Evolutionary conservation across 192 early-diverging fungal species (phyloP).

Genomic region (Backusella circina): DNA sequence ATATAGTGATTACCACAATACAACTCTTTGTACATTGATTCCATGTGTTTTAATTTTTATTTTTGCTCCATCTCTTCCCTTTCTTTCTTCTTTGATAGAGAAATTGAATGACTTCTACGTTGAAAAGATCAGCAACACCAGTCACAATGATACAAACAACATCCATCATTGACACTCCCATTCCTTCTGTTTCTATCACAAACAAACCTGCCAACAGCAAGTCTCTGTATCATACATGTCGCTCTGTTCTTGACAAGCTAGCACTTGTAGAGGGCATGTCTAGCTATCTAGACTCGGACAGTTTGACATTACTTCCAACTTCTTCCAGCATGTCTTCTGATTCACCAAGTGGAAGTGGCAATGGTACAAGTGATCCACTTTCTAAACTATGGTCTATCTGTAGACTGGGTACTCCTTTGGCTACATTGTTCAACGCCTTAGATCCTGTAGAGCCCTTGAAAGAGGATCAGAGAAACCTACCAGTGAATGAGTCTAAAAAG

Average conservation of each 20-base stretch:
- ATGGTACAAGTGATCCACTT: slow-evolving; percentile 54
- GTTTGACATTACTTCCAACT: slow-evolving; percentile 36
- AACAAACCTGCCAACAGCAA: slow-evolving; percentile 34
- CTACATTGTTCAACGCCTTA: slow-evolving; percentile 69
- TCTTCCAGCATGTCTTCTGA: slow-evolving; percentile 26
- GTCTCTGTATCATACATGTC: slow-evolving; percentile 73
- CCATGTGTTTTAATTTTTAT: not conserved
- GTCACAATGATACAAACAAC: slow-evolving; percentile 13
- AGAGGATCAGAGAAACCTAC: slow-evolving; percentile 50
- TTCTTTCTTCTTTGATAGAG: not conserved
- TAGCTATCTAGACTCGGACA: slow-evolving; percentile 46
- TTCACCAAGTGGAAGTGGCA: slow-evolving; percentile 11
- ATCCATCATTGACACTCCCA: slow-evolving; percentile 23
- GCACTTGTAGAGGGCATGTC: slow-evolving; percentile 69
- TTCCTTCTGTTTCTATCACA: slow-evolving; percentile 28
- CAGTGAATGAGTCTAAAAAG: slow-evolving; percentile 72
- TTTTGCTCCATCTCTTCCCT: slow-evolving; percentile 7
- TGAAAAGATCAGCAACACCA: slow-evolving; percentile 29
- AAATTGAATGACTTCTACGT: slow-evolving; percentile 18
- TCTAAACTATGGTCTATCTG: slow-evolving; percentile 70
- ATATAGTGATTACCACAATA: not conserved
- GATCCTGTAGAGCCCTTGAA: slow-evolving; percentile 58
- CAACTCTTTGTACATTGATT: not conserved
- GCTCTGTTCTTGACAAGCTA: slow-evolving; percentile 65
- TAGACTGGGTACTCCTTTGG: slow-evolving; percentile 67